A percentile compares a stretch with the other conserved stretches of the same genome.
phyloP scores from a whole-genome alignment of 352 stramenopile species.

The Pythium utonaiense region DNA sequence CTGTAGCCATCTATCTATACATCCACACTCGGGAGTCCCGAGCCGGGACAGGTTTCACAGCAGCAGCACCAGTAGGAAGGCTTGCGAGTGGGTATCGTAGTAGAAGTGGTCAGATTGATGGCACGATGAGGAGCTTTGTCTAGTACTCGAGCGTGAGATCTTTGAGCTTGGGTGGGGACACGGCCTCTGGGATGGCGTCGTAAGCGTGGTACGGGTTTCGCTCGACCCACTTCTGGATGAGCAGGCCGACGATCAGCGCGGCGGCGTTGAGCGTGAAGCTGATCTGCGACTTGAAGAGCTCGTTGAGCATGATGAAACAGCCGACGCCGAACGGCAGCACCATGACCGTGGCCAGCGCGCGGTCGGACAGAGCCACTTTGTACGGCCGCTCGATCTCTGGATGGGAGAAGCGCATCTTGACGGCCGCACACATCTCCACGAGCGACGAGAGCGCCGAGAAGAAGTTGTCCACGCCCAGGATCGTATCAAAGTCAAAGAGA shows the following conservation, averaged over 20 bases:
- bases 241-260: slow-evolving; percentile 40
- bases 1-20: no score
- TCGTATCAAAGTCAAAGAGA: slow-evolving; percentile 86
- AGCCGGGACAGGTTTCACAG: no score
- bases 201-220: slow-evolving; percentile 65
- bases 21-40: no score
- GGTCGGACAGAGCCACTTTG: slow-evolving; percentile 64
- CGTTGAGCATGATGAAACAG: slow-evolving; percentile 59
- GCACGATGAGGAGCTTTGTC: no score
- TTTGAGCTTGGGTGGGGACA: slow-evolving; percentile 29
- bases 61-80: no score
- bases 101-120: no score
- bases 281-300: slow-evolving; percentile 71
- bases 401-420: slow-evolving; percentile 83
- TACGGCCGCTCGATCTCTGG: slow-evolving; percentile 75
- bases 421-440: slow-evolving; percentile 89
- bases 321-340: slow-evolving; percentile 52
- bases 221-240: slow-evolving; percentile 64
- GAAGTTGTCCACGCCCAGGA: slow-evolving; percentile 92
- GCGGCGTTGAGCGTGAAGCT: slow-evolving; percentile 64
- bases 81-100: no score
- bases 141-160: slow-evolving; percentile 55
- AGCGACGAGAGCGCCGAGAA: slow-evolving; percentile 88
- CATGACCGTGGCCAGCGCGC: slow-evolving; percentile 39
- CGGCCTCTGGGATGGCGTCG: slow-evolving; percentile 34